These are phyloP conservation scores for Malassezia obtusa DNA, from an alignment of 1,284 basidiomycete species.

Conservation along the genomic window DNA sequence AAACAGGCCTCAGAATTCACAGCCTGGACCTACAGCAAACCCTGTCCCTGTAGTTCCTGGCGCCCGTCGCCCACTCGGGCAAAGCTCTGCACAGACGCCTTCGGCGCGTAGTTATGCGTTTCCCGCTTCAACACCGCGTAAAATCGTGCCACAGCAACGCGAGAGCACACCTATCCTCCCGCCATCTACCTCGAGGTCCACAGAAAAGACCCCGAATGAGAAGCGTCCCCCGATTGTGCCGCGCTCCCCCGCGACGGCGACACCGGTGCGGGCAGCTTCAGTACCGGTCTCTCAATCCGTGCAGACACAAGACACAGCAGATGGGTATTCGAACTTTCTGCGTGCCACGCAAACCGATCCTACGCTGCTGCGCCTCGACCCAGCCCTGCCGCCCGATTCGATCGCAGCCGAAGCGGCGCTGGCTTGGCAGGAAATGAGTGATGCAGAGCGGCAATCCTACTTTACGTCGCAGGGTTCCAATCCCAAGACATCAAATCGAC, in stretches of 20 bases:
- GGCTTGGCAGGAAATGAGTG: constrained; percentile 5
- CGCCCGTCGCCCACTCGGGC: not conserved
- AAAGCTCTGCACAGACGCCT: not conserved
- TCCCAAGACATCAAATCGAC: not conserved
- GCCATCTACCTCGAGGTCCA: not conserved
- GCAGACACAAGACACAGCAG: not conserved
- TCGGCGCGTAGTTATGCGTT: constrained; percentile 16
- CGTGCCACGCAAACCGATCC: constrained; percentile 10
- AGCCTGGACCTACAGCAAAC: not conserved
- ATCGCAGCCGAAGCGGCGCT: constrained; percentile 1
- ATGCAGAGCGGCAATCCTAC: not conserved
- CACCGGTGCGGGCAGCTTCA: not conserved
- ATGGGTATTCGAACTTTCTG: constrained; percentile 1
- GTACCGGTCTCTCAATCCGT: not conserved
- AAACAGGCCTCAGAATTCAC: too few relatives aligned
- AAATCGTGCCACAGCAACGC: not conserved
- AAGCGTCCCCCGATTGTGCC: not conserved
- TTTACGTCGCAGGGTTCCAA: too few relatives aligned
- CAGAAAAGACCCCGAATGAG: not conserved
- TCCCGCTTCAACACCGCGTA: not conserved
- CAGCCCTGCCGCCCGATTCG: not conserved
- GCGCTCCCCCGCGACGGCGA: not conserved
- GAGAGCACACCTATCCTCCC: not conserved
- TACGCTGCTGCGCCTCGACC: not conserved
- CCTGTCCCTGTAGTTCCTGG: not conserved